Conservation (phyloP, 768 basidiomycete species). For the Kwoniella dendrophila region DNA sequence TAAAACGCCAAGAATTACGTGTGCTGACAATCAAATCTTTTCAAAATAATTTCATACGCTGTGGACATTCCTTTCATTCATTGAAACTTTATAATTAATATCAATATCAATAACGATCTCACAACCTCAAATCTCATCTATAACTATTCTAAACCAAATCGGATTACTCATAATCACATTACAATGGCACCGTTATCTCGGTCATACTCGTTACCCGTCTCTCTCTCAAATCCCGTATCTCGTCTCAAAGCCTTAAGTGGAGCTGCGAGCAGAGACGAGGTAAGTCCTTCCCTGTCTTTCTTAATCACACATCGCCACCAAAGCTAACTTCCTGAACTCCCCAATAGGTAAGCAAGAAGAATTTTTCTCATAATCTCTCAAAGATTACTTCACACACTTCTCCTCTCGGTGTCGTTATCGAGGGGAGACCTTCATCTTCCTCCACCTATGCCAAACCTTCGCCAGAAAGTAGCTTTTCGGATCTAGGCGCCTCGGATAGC, state of each 20-base stretch:
- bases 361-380: not conserved
- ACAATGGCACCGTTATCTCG: conserved; percentile 53
- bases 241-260: conserved; percentile 52
- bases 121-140: conserved; percentile 12
- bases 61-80: not conserved
- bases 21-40: conserved; percentile 8
- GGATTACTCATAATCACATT: not conserved
- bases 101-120: not conserved
- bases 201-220: conserved; percentile 53
- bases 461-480: conserved; percentile 9
- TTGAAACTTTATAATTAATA: not conserved
- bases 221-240: conserved; percentile 46
- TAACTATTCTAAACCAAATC: not conserved
- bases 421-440: conserved; percentile 11
- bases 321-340: not conserved
- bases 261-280: conserved; percentile 52
- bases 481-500: conserved; percentile 7
- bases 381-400: conserved; percentile 1
- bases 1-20: conserved; percentile 23
- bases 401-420: conserved; percentile 19
- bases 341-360: conserved; percentile 37
- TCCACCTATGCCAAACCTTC: conserved; percentile 16
- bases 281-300: conserved; percentile 25
- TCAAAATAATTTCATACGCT: conserved; percentile 2
- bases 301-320: not conserved